phyloP scores from a whole-genome alignment of 139 green algal genomes.

The Picochlorum sp. region DNA sequence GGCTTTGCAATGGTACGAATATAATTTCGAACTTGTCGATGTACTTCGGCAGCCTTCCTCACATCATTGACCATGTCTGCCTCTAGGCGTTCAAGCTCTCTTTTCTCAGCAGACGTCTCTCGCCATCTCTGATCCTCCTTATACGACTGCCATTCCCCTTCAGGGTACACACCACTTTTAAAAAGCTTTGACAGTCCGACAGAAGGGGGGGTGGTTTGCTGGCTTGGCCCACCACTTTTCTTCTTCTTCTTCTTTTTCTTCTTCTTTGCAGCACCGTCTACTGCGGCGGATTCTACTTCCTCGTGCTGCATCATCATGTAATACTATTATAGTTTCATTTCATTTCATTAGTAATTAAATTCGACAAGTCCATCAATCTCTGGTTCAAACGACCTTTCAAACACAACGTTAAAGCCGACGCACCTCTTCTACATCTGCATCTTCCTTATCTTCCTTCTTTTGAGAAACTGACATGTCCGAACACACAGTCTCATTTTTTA shows the following conservation, averaged over 20 bases:
- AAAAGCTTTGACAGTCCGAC: slow-evolving; percentile 84
- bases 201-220: slow-evolving; percentile 81
- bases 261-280: slow-evolving; percentile 34
- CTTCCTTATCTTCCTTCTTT: too few species aligned
- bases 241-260: slow-evolving; percentile 53
- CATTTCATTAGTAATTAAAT: too few species aligned
- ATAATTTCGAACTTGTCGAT: slow-evolving; percentile 85
- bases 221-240: slow-evolving; percentile 6
- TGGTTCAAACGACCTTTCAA: too few species aligned
- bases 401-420: too few species aligned
- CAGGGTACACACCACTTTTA: slow-evolving; percentile 60
- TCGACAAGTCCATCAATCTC: too few species aligned
- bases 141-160: slow-evolving; percentile 77
- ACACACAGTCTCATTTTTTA: too few species aligned
- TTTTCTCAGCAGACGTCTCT: slow-evolving; percentile 84
- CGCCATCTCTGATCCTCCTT: slow-evolving; percentile 83
- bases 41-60: slow-evolving; percentile 88
- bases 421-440: too few species aligned
- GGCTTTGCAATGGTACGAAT: slow-evolving; percentile 82
- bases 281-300: slow-evolving; percentile 5
- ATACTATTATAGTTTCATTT: too few species aligned
- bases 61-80: slow-evolving; percentile 86
- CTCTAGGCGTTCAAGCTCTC: slow-evolving; percentile 65
- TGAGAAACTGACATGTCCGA: too few species aligned
- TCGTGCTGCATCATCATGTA: too few species aligned